phyloP scores from a whole-genome alignment of 768 basidiomycete genomes.

The Tricholoma terreum region DNA sequence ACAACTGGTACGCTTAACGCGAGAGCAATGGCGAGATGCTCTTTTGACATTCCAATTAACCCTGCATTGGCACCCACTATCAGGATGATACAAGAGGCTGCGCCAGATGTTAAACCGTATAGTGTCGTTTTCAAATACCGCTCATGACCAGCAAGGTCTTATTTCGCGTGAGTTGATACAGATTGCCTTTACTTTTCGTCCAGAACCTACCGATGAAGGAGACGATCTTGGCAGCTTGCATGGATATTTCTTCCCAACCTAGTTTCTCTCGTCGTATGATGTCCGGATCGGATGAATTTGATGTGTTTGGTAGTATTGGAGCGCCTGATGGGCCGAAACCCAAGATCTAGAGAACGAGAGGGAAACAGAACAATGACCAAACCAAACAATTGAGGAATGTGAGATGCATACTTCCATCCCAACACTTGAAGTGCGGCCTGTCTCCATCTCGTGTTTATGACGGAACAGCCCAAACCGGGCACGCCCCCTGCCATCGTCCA shows the following conservation, averaged over 20 bases:
- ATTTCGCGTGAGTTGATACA: not conserved
- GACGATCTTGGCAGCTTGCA: slow-evolving; percentile 86
- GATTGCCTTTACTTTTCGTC: not conserved
- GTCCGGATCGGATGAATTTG: slow-evolving; percentile 56
- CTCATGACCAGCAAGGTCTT: slow-evolving; percentile 96
- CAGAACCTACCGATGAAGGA: slow-evolving; percentile 74
- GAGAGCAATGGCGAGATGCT: slow-evolving; percentile 92
- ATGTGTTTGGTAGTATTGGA: slow-evolving; percentile 72
- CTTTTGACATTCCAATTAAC: slow-evolving; percentile 89
- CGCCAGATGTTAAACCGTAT: slow-evolving; percentile 91
- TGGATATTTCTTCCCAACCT: slow-evolving; percentile 93
- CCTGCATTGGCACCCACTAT: slow-evolving; percentile 97
- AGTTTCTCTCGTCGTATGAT: slow-evolving; percentile 79
- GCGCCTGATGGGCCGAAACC: slow-evolving; percentile 78
- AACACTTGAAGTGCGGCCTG: slow-evolving; percentile 90
- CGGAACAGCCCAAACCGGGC: slow-evolving; percentile 89
- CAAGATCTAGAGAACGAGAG: slow-evolving; percentile 56
- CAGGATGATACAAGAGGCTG: slow-evolving; percentile 87
- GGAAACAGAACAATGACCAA: not conserved
- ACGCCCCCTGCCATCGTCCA: slow-evolving; percentile 80
- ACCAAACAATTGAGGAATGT: not conserved
- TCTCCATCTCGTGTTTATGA: slow-evolving; percentile 97
- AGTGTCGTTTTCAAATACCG: slow-evolving; percentile 89
- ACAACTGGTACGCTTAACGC: slow-evolving; percentile 92
- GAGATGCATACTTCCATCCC: slow-evolving; percentile 79